Evolutionary conservation across 345 rosid genomes (phyloP), one percentile per base, ranked within the genome.

Genomic region (Gossypium thurberi): DNA sequence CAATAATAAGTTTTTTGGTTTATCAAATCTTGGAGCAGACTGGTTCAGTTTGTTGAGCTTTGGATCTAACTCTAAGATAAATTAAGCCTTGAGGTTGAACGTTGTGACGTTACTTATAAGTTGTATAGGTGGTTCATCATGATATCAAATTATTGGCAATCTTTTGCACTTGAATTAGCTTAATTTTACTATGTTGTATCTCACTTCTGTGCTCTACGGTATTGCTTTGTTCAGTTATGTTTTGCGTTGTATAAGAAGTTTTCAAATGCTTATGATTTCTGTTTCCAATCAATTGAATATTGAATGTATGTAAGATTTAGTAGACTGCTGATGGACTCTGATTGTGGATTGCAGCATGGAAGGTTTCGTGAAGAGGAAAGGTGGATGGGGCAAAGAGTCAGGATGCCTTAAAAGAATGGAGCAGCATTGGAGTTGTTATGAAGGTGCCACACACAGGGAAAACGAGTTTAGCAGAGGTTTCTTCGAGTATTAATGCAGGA

Each of bases 331-430:
- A 76, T 57, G 21, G 53, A 62, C 17, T 20, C 4, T 33, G 28
- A 72, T 20, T 23, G 42, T 6, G 46, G 2, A 17, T 47, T 80
- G 77, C 81, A 86, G 89, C 79, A 37, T 86, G 86, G 87, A 79
- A 84, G 68, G 75, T 84, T 51, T 74, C 76, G 75, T 87, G 84
- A 89, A 73, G 78, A 33, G 26, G 61, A 59, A 61, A 43, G 64
- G 53, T 13, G 69, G 70, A 20, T 53, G 18, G 58, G 21, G 21
- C 25, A 23, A 47, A 21, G 60, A 73, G 26, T 40, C 42, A 20
- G 55, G 72, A 2, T 55, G 60, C 5, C 20, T 17, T 21, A 43
- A 65, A 14, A 73, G 69, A 51, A 73, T 44, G 43, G 55, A 55
- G 80, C 17, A 25, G 82, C 74, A 20, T 65, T 73, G 3, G 10